These are phyloP conservation scores for Heritiera fomes DNA, from an alignment of 345 rosid genomes.

Conservation along the genomic window DNA sequence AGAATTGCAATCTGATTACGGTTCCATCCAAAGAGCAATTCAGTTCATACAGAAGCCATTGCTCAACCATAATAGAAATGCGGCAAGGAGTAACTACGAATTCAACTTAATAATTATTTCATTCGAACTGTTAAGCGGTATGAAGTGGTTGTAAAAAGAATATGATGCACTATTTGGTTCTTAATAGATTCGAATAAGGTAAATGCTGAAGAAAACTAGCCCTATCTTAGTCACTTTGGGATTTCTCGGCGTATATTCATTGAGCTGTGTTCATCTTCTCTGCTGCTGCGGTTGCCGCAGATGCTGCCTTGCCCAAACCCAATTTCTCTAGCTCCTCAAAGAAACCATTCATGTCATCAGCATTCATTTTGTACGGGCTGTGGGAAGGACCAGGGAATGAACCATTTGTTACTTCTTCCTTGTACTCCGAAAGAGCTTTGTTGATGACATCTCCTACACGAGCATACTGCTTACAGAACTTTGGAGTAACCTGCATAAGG, in stretches of 20 bases:
- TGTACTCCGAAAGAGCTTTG: conserved; percentile 72
- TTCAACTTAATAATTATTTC: background rate
- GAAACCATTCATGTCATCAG: conserved; percentile 61
- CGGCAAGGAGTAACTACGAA: background rate
- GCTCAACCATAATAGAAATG: background rate
- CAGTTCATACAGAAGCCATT: background rate
- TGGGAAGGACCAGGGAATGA: conserved; percentile 74
- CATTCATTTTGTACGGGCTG: conserved; percentile 70
- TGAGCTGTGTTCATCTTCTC: conserved; percentile 34
- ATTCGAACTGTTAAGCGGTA: background rate
- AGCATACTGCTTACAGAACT: conserved; percentile 84
- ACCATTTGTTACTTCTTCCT: conserved; percentile 65
- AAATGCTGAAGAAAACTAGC: background rate
- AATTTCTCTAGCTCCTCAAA: conserved; percentile 59
- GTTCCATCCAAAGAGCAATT: background rate
- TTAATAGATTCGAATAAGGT: background rate
- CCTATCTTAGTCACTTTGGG: background rate
- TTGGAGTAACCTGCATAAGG: conserved; percentile 66
- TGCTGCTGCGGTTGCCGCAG: conserved; percentile 62
- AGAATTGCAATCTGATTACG: background rate
- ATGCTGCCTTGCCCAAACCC: conserved; percentile 72
- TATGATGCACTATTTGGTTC: background rate
- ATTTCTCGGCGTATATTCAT: background rate
- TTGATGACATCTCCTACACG: conserved; percentile 71
- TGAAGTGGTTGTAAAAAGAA: background rate